Evolutionary conservation across 148 eudicot genomes (phyloP), one percentile per base, ranked within the genome.

Genomic region (Polygonum aviculare): DNA sequence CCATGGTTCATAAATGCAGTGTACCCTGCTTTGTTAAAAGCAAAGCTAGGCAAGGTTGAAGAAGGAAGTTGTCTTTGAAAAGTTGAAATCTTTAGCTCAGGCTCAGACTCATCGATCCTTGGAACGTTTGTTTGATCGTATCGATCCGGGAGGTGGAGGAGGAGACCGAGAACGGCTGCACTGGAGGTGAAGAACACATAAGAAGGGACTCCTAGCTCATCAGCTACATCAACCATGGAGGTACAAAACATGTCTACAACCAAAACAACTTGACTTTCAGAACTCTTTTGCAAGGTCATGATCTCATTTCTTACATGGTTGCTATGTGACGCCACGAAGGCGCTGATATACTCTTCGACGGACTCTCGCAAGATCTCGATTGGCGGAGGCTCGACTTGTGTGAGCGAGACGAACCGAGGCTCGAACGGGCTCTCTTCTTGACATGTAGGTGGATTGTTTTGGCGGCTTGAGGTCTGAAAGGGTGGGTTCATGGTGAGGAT

Each of bases 181-280:
- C 63, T 52, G 0, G 81, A 72, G 21, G 85, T 75, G 78, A 60
- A 80, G 69, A 80, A 83, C 16, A 80, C 45, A 15, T 77, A 83
- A 16, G 80, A 67, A 4, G 85, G 83, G 45, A 83, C 47, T 2
- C 77, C 76, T 16, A 80, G 33, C 50, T 83, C 79, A 19, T 55
- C 39, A 2, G 83, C 86, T 54, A 83, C 71, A 51, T 80, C 86
- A 3, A 80, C 54, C 72, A 83, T 71, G 14, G 71, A 71, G 3
- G 83, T 78, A 47, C 86, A 80, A 62, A 83, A 69, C 81, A 80
- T 51, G 67, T 80, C 83, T 2, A 83, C 12, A 1, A 83, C 75
- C 35, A 80, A 47, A 22, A 78, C 78, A 14, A 67, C 79, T 14
- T 3, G 79, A 67, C 15, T 15, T 67, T 33, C 12, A 5, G 26